Evolutionary conservation across 345 rosid species (phyloP).

Genomic region (Trapa bicornis): DNA sequence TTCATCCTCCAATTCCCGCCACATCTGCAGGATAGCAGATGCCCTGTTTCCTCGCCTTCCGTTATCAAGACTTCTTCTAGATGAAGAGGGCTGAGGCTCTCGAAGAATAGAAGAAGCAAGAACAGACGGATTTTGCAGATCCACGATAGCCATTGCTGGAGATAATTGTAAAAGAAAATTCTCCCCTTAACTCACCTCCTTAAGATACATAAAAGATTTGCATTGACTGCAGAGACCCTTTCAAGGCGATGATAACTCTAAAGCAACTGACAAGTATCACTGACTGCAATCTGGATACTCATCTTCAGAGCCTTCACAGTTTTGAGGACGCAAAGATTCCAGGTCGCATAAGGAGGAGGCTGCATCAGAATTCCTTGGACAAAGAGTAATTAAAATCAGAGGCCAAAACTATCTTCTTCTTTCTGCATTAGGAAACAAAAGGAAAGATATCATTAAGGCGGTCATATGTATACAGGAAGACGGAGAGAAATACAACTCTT

Average conservation of each 20-base stretch:
- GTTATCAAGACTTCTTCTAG: slow-evolving; percentile 39
- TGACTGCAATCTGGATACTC: slow-evolving; percentile 1
- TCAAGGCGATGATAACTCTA: slow-evolving; percentile 18
- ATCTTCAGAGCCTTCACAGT: neutral
- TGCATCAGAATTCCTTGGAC: neutral
- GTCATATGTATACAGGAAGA: no score
- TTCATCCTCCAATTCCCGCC: slow-evolving; percentile 90
- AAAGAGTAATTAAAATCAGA: slow-evolving; percentile 1
- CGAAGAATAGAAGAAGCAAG: slow-evolving; percentile 59
- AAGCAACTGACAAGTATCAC: slow-evolving; percentile 13
- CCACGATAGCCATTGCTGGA: slow-evolving; percentile 64
- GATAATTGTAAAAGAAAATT: slow-evolving; percentile 6
- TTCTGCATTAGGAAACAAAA: neutral
- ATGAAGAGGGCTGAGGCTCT: slow-evolving; percentile 47
- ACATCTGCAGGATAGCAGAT: slow-evolving; percentile 65
- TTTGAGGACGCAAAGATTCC: neutral
- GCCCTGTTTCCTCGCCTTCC: slow-evolving; percentile 49
- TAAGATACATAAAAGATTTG: slow-evolving; percentile 20
- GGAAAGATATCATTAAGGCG: neutral
- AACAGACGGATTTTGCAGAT: slow-evolving; percentile 63
- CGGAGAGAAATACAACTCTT: neutral
- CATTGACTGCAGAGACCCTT: slow-evolving; percentile 2
- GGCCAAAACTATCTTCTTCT: neutral
- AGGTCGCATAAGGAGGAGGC: neutral
- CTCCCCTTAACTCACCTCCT: slow-evolving; percentile 29